Evolutionary conservation across 2,329 filamentous ascomycete genomes (phyloP).

Genomic region (Fusarium buharicum): DNA sequence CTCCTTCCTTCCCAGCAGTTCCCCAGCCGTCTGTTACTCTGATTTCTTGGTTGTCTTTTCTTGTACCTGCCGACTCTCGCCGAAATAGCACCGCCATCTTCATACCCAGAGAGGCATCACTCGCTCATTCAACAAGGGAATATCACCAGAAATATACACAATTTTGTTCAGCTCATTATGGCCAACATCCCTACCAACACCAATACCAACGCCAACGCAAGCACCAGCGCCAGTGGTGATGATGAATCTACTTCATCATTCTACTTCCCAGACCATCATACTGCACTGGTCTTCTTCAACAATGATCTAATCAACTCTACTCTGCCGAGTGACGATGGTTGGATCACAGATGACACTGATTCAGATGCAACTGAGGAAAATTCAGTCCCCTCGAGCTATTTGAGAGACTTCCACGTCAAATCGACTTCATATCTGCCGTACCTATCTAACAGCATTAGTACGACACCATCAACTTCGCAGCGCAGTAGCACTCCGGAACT

Average conservation of each 20-base stretch:
- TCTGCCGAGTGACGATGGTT: constrained; percentile 8
- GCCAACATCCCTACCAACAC: background rate
- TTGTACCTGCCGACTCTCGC: background rate
- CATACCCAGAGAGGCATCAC: background rate
- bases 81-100: background rate
- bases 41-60: background rate
- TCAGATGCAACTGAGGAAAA: background rate
- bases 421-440: background rate
- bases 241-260: background rate
- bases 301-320: constrained; percentile 16
- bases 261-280: constrained; percentile 7
- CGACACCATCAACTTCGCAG: background rate
- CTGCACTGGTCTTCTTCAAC: constrained; percentile 16
- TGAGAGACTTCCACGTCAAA: constrained; percentile 1
- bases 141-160: background rate
- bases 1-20: background rate
- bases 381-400: constrained; percentile 2
- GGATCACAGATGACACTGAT: background rate
- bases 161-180: constrained; percentile 3
- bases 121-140: background rate
- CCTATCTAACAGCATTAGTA: background rate
- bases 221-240: too few relatives aligned
- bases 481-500: background rate
- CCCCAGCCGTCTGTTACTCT: background rate
- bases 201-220: too few relatives aligned